These are phyloP conservation scores for Verticillium longisporum DNA, from an alignment of 2,329 filamentous ascomycete species.

Conservation along the genomic window DNA sequence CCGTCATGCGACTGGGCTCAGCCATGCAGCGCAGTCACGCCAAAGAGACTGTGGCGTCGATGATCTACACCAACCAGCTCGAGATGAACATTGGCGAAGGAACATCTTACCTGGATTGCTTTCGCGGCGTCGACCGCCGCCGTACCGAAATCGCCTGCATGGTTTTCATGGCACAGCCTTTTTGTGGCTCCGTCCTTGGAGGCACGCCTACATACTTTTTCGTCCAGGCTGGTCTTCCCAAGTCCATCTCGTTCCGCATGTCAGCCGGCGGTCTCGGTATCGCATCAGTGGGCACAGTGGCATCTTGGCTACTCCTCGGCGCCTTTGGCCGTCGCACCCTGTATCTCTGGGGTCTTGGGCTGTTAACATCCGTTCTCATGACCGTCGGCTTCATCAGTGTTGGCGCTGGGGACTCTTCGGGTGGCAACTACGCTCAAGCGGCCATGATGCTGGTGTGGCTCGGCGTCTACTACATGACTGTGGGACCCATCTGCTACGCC, in stretches of 20 bases:
- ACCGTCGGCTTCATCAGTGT: conserved; percentile 26
- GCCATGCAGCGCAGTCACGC: neutral
- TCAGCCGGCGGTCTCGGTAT: conserved; percentile 25
- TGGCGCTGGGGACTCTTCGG: neutral
- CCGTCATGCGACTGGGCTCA: conserved; percentile 1
- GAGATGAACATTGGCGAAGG: conserved; percentile 21
- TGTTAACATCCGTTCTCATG: conserved; percentile 28
- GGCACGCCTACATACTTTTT: conserved; percentile 25
- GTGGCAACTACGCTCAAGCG: neutral
- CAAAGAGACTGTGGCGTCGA: conserved; percentile 12
- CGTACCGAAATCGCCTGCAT: conserved; percentile 28
- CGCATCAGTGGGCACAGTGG: conserved; percentile 28
- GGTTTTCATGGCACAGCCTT: conserved; percentile 23
- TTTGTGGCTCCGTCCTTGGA: conserved; percentile 21
- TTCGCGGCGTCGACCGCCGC: conserved; percentile 31
- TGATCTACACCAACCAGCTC: conserved; percentile 13
- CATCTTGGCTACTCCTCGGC: conserved; percentile 35
- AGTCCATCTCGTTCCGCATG: conserved; percentile 17
- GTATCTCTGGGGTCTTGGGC: conserved; percentile 29
- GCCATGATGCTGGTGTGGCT: conserved; percentile 1
- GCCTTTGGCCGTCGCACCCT: conserved; percentile 34
- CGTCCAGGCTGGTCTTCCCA: conserved; percentile 21
- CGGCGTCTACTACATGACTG: conserved; percentile 21
- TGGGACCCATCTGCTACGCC: conserved; percentile 33
- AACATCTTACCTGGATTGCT: conserved; percentile 34